Percentiles rank a stretch among this genome's conserved stretches.
These are phyloP conservation scores for Myxozyma vanderwaltii DNA, from an alignment of 805 yeast species.

Conservation along the genomic window DNA sequence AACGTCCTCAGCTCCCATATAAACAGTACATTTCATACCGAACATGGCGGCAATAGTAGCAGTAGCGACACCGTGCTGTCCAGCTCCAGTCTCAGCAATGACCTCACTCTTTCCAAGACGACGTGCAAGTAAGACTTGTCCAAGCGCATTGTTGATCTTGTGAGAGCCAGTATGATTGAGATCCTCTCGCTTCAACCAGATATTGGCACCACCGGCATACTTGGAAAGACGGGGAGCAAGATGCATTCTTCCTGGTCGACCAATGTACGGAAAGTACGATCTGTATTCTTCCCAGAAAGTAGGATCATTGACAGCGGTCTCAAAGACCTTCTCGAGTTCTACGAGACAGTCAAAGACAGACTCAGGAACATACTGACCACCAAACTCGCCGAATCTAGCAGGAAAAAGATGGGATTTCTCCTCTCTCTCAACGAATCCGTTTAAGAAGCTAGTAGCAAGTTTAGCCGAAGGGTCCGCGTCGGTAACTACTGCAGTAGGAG, in stretches of 20 bases:
- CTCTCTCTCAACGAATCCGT: conserved; percentile 17
- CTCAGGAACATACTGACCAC: conserved; percentile 99
- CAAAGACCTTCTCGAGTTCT: conserved; percentile 87
- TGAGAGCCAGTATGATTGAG: conserved; percentile 53
- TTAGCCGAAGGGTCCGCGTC: conserved; percentile 45
- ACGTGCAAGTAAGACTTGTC: conserved; percentile 49
- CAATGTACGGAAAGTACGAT: conserved; percentile 85
- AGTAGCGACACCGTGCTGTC: conserved; percentile 56
- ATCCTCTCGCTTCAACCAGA: conserved; percentile 98
- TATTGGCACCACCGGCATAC: conserved; percentile 90
- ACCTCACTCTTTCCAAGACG: conserved; percentile 50
- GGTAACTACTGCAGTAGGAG: conserved; percentile 37
- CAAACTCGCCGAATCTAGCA: conserved; percentile 89
- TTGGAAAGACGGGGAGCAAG: conserved; percentile 87
- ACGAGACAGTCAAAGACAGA: conserved; percentile 86
- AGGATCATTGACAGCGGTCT: conserved; percentile 85
- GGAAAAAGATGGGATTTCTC: conserved; percentile 40
- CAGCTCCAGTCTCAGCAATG: conserved; percentile 56
- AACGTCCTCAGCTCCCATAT: conserved; percentile 99
- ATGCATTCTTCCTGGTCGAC: conserved; percentile 93
- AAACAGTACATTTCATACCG: conserved; percentile 90
- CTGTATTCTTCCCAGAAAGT: conserved; percentile 90
- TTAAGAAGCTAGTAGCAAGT: conserved; percentile 24
- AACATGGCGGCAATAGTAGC: conserved; percentile 58
- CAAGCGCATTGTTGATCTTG: conserved; percentile 53